Evolutionary conservation across 2,329 filamentous ascomycete genomes (phyloP).

Genomic region (Macrophomina phaseolina): DNA sequence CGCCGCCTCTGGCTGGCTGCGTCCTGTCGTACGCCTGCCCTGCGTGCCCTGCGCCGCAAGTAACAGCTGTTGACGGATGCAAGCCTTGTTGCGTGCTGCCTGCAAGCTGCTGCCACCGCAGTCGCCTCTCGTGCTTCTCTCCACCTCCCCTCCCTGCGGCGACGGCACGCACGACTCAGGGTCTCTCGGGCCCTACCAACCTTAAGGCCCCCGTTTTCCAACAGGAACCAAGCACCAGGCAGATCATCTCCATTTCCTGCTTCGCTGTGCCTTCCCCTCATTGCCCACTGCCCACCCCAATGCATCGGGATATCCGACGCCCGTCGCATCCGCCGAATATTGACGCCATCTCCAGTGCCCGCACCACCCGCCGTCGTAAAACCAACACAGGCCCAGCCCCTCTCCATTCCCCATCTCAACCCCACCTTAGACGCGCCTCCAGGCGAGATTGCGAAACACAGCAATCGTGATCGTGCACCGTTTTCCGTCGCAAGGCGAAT

Average conservation of each 20-base stretch:
- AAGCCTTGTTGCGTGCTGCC: neutral
- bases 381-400: neutral
- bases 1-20: neutral
- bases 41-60: neutral
- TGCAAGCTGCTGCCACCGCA: neutral
- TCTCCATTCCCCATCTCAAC: neutral
- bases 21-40: neutral
- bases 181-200: constrained; percentile 15
- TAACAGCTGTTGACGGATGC: neutral
- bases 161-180: constrained; percentile 2
- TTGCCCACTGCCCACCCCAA: neutral
- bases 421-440: neutral
- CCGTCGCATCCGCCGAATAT: constrained; percentile 4
- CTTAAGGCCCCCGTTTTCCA: neutral
- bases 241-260: neutral
- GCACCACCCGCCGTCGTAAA: neutral
- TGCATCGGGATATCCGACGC: constrained; percentile 11
- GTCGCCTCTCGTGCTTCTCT: no score
- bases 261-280: neutral
- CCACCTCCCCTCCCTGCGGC: neutral
- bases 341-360: neutral
- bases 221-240: neutral
- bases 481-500: neutral
- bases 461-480: neutral
- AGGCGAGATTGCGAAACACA: neutral